Evolutionary conservation across 768 basidiomycete genomes (phyloP).

Genomic region (Rhizopogon vulgaris): DNA sequence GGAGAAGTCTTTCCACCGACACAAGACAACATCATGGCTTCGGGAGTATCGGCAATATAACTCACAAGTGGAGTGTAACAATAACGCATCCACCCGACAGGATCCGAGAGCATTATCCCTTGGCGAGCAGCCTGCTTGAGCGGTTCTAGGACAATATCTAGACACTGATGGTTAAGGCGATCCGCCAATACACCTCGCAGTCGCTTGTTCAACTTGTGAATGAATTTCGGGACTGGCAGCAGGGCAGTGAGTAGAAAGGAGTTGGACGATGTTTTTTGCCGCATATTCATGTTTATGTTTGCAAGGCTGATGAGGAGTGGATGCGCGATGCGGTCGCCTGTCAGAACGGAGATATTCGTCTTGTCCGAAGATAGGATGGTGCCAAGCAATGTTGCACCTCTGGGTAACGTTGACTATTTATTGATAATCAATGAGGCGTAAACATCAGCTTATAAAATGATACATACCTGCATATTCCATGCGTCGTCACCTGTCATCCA

Average conservation of each 20-base stretch:
- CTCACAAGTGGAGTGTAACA: constrained; percentile 18
- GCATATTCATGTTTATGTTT: constrained; percentile 23
- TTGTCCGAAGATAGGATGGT: constrained; percentile 13
- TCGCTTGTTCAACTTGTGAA: constrained; percentile 9
- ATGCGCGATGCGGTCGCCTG: constrained; percentile 12
- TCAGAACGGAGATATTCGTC: constrained; percentile 12
- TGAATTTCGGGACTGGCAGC: constrained; percentile 10
- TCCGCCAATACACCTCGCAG: constrained; percentile 14
- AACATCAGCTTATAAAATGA: too few species aligned
- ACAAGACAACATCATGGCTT: constrained; percentile 2
- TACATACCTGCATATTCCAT: constrained; percentile 22
- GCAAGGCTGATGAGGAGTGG: constrained; percentile 25
- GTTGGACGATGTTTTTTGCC: constrained; percentile 22
- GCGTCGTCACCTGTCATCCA: constrained; percentile 18
- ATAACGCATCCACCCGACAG: too few species aligned
- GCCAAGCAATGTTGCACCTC: constrained; percentile 23
- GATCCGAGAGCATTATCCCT: too few species aligned
- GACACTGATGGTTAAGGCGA: too few species aligned
- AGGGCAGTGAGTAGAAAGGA: constrained; percentile 15
- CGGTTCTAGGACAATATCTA: too few species aligned
- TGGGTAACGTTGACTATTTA: constrained; percentile 15
- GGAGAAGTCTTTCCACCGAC: constrained; percentile 21
- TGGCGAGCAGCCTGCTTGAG: too few species aligned
- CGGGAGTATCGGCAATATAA: constrained; percentile 16
- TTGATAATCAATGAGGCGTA: background rate